Evolutionary conservation across 2,329 filamentous ascomycete species (phyloP).

Genomic region (Trichophyton equinum): DNA sequence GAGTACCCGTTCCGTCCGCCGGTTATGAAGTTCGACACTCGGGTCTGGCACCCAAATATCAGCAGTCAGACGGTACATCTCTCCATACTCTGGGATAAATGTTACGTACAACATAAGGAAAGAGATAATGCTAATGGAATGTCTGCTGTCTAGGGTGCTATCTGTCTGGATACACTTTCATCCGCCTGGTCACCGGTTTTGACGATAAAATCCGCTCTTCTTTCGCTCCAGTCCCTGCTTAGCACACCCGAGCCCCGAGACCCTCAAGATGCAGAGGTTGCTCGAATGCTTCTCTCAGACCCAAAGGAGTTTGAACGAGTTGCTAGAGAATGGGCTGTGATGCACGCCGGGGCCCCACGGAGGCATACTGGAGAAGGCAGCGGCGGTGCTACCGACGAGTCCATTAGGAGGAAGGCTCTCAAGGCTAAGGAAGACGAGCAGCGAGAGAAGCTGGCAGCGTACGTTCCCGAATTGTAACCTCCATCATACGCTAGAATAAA

Average conservation of each 20-base stretch:
- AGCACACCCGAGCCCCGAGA: conserved; percentile 91
- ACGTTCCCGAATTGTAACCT: conserved; percentile 19
- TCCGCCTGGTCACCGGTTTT: conserved; percentile 89
- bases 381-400: conserved; percentile 41
- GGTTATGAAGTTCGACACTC: conserved; percentile 80
- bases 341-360: conserved; percentile 63
- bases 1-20: conserved; percentile 92
- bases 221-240: conserved; percentile 86
- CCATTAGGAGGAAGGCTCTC: conserved; percentile 42
- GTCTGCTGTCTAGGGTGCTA: conserved; percentile 57
- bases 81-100: neutral
- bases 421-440: conserved; percentile 45
- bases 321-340: conserved; percentile 82
- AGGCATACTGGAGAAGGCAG: conserved; percentile 42
- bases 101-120: neutral
- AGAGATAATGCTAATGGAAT: neutral
- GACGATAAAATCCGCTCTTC: conserved; percentile 87
- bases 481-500: neutral
- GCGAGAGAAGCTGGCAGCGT: conserved; percentile 44
- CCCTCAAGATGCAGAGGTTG: conserved; percentile 91
- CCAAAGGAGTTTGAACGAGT: conserved; percentile 67
- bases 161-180: conserved; percentile 86
- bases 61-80: conserved; percentile 68
- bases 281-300: conserved; percentile 70
- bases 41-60: conserved; percentile 95